A percentile compares a stretch with the other conserved stretches of the same genome.
Evolutionary conservation across 2,329 filamentous ascomycete species (phyloP).

Genomic region (Fusarium globosum): DNA sequence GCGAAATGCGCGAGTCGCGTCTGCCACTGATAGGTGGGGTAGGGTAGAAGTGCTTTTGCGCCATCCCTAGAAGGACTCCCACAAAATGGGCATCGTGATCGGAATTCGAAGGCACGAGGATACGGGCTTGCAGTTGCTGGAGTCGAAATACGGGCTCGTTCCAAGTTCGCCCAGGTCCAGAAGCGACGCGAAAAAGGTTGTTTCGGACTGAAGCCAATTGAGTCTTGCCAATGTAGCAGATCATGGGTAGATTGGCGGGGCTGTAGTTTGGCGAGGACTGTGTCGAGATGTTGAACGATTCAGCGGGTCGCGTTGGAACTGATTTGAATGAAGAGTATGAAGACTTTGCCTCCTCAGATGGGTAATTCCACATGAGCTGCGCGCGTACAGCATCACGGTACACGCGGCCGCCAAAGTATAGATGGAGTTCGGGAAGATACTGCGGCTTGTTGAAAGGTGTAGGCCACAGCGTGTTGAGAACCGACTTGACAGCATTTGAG

Average conservation of each 20-base stretch:
- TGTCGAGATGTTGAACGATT: constrained; percentile 45
- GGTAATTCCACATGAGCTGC: constrained; percentile 61
- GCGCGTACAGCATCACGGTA: constrained; percentile 60
- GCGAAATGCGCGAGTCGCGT: constrained; percentile 45
- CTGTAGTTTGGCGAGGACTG: constrained; percentile 39
- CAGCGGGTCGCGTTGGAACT: constrained; percentile 51
- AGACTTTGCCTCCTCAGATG: constrained; percentile 38
- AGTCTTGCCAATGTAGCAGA: constrained; percentile 60
- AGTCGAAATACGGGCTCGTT: constrained; percentile 63
- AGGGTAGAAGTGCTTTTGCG: constrained; percentile 64
- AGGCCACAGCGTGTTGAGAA: constrained; percentile 60
- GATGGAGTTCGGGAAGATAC: constrained; percentile 55
- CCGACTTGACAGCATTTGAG: constrained; percentile 56
- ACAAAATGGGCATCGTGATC: constrained; percentile 66
- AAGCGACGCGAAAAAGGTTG: constrained; percentile 59
- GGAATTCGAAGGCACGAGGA: constrained; percentile 58
- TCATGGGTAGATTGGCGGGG: constrained; percentile 48
- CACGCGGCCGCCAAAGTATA: constrained; percentile 61
- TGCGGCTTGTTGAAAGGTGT: constrained; percentile 46
- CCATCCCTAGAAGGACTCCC: constrained; percentile 66
- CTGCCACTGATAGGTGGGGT: constrained; percentile 32
- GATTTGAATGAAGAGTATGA: constrained; percentile 51
- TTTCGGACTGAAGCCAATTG: constrained; percentile 59
- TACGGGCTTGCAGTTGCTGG: constrained; percentile 59
- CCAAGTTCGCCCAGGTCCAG: constrained; percentile 52